These are phyloP conservation scores for Chenopodium album DNA, from an alignment of 148 eudicot species.

Conservation along the genomic window DNA sequence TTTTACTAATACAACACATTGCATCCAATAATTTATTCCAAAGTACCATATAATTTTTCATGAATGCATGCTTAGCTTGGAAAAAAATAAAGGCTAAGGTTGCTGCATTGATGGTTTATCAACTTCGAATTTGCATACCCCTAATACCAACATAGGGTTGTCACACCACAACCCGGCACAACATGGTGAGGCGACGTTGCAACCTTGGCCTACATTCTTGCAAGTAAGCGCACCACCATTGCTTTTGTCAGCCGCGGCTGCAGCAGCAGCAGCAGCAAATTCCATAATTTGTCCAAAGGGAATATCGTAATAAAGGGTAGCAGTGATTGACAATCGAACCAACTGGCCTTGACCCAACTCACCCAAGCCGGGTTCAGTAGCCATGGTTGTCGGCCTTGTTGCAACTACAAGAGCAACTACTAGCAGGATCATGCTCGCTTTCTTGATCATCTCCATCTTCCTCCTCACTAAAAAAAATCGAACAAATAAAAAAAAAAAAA, in stretches of 20 bases:
- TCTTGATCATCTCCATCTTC: neutral
- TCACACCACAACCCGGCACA: neutral
- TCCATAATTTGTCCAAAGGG: neutral
- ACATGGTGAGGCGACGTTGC: neutral
- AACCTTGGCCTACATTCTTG: neutral
- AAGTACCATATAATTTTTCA: no score
- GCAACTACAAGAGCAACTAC: neutral
- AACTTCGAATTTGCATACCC: neutral
- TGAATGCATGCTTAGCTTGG: no score
- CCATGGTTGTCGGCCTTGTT: neutral
- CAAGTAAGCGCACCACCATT: neutral
- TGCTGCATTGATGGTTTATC: neutral
- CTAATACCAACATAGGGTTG: neutral
- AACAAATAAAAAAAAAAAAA: no score
- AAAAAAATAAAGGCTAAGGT: neutral
- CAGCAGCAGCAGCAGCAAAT: neutral
- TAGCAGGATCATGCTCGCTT: neutral
- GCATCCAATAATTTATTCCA: no score
- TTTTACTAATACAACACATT: no score
- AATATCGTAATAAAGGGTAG: neutral
- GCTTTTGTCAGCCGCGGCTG: neutral
- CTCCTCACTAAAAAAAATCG: neutral
- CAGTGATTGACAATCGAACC: neutral
- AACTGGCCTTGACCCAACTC: no score
- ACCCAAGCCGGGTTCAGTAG: neutral